Conservation (phyloP, 73 alveolate species). For the Tetrahymena thermophila region DNA sequence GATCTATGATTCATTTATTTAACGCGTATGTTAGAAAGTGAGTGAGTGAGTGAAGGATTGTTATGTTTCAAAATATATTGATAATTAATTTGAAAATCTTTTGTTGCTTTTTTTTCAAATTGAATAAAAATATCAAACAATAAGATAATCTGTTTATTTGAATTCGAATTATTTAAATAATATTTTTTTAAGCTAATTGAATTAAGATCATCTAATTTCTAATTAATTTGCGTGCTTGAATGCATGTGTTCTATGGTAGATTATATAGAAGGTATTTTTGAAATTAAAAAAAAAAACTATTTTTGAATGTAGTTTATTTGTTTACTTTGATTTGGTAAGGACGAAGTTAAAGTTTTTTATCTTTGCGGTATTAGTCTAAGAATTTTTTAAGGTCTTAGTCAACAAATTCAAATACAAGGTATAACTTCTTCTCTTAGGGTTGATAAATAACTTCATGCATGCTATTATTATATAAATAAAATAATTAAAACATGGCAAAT, state of each 20-base stretch:
- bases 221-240: not conserved
- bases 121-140: too few species aligned
- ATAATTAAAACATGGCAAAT: not conserved
- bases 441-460: conserved; percentile 52
- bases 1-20: too few species aligned
- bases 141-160: not conserved
- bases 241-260: not conserved
- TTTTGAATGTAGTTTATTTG: not conserved
- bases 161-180: not conserved
- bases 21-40: not conserved
- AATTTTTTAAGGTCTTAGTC: conserved; percentile 65
- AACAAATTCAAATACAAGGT: conserved; percentile 72
- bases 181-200: not conserved
- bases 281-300: not conserved
- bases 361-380: conserved; percentile 37
- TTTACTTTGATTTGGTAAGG: conserved; percentile 30
- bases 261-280: not conserved
- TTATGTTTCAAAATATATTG: not conserved
- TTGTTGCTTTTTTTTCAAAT: not conserved
- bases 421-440: conserved; percentile 54
- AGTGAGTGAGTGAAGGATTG: not conserved
- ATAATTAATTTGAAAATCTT: not conserved
- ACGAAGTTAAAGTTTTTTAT: conserved; percentile 29
- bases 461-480: not conserved
- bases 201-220: not conserved